Conservation (phyloP, 495 filamentous ascomycete genomes). For the Hyaloscypha variabilis region DNA sequence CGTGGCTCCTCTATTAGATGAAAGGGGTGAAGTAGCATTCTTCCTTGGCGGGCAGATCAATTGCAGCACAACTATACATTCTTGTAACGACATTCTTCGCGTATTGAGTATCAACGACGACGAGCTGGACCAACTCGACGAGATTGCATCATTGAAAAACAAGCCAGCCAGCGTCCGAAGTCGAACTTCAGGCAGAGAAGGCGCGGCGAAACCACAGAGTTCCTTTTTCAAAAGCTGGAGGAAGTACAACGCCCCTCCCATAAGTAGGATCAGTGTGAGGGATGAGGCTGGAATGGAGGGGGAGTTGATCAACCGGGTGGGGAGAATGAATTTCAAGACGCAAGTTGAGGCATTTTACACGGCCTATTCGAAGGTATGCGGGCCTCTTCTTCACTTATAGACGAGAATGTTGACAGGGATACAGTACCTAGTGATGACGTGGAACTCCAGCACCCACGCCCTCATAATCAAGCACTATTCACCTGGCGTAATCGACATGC, state of each 20-base stretch:
- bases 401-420: not conserved
- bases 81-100: slow-evolving; percentile 49
- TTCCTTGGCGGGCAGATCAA: slow-evolving; percentile 60
- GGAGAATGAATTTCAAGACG: slow-evolving; percentile 40
- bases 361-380: slow-evolving; percentile 52
- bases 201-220: slow-evolving; percentile 17
- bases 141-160: slow-evolving; percentile 23
- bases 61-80: slow-evolving; percentile 53
- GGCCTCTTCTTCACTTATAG: not conserved
- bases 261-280: slow-evolving; percentile 23
- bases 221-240: slow-evolving; percentile 38
- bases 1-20: slow-evolving; percentile 49
- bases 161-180: slow-evolving; percentile 16
- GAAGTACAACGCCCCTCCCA: slow-evolving; percentile 29
- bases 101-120: slow-evolving; percentile 38
- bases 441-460: slow-evolving; percentile 23
- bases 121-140: slow-evolving; percentile 33
- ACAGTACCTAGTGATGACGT: slow-evolving; percentile 42
- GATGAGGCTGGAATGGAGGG: slow-evolving; percentile 42
- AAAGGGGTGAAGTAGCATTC: slow-evolving; percentile 44
- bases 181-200: slow-evolving; percentile 15
- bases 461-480: slow-evolving; percentile 39
- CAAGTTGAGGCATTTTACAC: slow-evolving; percentile 45
- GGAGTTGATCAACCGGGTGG: slow-evolving; percentile 39
- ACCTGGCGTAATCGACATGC: slow-evolving; percentile 40